Conservation (phyloP, 768 basidiomycete genomes). For the Termitomyces sp. region DNA sequence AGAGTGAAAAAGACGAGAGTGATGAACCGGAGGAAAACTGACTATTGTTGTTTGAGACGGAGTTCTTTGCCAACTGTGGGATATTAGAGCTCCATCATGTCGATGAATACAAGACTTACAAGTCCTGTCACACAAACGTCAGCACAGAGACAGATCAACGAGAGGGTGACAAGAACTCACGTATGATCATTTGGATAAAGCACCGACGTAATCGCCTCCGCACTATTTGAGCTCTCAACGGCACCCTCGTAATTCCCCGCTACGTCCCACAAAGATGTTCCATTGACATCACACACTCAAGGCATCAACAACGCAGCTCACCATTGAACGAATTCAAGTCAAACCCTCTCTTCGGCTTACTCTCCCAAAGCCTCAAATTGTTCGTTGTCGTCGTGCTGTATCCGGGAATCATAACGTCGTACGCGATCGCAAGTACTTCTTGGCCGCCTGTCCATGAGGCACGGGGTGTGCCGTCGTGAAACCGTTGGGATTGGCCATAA, state of each 20-base stretch:
- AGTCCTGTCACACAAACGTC: conserved; percentile 24
- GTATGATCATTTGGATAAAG: conserved; percentile 96
- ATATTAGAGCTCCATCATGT: neutral
- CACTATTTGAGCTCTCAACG: conserved; percentile 84
- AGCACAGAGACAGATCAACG: neutral
- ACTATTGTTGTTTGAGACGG: conserved; percentile 94
- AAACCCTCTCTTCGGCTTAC: conserved; percentile 85
- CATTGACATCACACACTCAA: neutral
- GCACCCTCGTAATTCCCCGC: conserved; percentile 93
- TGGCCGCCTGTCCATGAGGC: conserved; percentile 86
- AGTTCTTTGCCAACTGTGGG: conserved; percentile 78
- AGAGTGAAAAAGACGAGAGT: neutral
- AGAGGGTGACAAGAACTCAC: conserved; percentile 28
- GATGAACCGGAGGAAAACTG: conserved; percentile 10
- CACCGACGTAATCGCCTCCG: conserved; percentile 91
- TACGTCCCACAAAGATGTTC: conserved; percentile 22
- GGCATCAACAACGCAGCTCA: conserved; percentile 20
- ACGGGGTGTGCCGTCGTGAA: conserved; percentile 54
- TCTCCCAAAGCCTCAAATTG: conserved; percentile 85
- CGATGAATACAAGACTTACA: conserved; percentile 32
- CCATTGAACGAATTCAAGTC: conserved; percentile 96
- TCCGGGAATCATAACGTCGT: conserved; percentile 93
- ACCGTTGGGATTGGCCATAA: conserved; percentile 77
- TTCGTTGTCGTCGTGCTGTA: conserved; percentile 83
- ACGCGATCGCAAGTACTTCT: conserved; percentile 90